These are phyloP conservation scores for Mycena leptocephala DNA, from an alignment of 768 basidiomycete genomes.

Conservation along the genomic window DNA sequence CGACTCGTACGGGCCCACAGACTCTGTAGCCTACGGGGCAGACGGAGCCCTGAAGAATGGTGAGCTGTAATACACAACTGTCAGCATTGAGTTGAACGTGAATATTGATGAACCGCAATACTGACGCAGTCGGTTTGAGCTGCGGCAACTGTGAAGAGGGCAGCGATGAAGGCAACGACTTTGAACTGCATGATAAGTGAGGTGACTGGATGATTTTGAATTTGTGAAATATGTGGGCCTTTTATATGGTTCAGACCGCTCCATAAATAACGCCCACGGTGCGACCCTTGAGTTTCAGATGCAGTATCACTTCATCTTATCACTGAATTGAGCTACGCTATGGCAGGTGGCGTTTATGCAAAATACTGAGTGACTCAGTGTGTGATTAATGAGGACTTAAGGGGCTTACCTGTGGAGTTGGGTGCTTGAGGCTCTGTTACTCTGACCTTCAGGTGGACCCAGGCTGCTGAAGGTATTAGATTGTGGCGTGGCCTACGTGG, in stretches of 20 bases:
- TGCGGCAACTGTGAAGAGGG: constrained; percentile 4
- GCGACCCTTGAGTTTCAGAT: background rate
- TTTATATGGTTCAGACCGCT: background rate
- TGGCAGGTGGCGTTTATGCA: background rate
- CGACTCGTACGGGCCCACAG: background rate
- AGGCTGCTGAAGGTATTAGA: too few relatives aligned
- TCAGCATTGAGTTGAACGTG: background rate
- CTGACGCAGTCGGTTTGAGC: background rate
- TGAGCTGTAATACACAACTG: background rate
- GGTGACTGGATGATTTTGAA: background rate
- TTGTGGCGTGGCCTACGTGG: too few relatives aligned
- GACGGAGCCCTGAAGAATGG: background rate
- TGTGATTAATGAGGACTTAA: background rate
- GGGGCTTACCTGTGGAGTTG: too few relatives aligned
- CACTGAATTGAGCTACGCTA: background rate
- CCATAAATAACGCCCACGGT: background rate
- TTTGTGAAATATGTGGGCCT: background rate
- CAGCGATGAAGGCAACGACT: background rate
- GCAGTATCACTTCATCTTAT: background rate
- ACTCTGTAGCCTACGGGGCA: background rate
- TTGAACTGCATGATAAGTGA: constrained; percentile 1
- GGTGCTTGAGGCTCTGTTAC: too few relatives aligned
- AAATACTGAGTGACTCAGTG: background rate
- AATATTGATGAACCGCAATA: background rate
- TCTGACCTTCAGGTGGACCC: too few relatives aligned